Percentiles rank a stretch among this genome's conserved stretches.
Conservation (phyloP, 208 protist genomes). For the Eutreptiella sp. region DNA sequence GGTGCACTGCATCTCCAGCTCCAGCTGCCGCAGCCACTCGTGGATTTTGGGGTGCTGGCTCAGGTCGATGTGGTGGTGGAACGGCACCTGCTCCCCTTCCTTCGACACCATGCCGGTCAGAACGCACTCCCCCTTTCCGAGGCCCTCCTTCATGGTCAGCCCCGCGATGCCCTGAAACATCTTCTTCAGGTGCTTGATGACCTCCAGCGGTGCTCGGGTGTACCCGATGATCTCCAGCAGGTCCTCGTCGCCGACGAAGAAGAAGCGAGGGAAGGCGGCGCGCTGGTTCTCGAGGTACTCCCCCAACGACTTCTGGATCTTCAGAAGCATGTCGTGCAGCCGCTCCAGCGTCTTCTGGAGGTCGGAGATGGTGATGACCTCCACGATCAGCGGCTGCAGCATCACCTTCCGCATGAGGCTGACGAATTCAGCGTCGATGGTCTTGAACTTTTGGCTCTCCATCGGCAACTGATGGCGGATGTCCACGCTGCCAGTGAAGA, state of each 20-base stretch:
- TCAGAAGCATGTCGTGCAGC: conserved; percentile 73
- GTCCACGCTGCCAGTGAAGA: conserved; percentile 88
- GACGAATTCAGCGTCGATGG: conserved; percentile 86
- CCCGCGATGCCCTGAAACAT: conserved; percentile 97
- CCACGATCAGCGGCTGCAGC: conserved; percentile 74
- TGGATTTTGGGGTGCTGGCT: conserved; percentile 69
- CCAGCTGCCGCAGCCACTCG: conserved; percentile 83
- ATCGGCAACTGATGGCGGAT: conserved; percentile 88
- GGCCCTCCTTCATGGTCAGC: conserved; percentile 57
- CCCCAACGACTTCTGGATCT: conserved; percentile 93
- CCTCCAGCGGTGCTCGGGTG: conserved; percentile 76
- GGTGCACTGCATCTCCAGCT: conserved; percentile 76
- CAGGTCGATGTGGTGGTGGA: conserved; percentile 42
- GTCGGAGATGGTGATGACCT: conserved; percentile 67
- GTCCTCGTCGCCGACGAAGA: conserved; percentile 99
- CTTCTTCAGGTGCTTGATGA: conserved; percentile 96
- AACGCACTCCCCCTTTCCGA: conserved; percentile 30
- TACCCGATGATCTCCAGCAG: conserved; percentile 99
- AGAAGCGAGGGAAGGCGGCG: conserved; percentile 95
- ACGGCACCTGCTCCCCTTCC: conserved; percentile 86
- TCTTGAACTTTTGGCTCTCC: conserved; percentile 84
- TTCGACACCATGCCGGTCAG: conserved; percentile 78
- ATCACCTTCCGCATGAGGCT: conserved; percentile 77
- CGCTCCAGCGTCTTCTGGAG: conserved; percentile 80
- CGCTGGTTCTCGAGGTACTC: conserved; percentile 96